Base-by-base conservation (phyloP, 2,329 filamentous ascomycete genomes). In the Aspergillus pseudoglaucus region DNA sequence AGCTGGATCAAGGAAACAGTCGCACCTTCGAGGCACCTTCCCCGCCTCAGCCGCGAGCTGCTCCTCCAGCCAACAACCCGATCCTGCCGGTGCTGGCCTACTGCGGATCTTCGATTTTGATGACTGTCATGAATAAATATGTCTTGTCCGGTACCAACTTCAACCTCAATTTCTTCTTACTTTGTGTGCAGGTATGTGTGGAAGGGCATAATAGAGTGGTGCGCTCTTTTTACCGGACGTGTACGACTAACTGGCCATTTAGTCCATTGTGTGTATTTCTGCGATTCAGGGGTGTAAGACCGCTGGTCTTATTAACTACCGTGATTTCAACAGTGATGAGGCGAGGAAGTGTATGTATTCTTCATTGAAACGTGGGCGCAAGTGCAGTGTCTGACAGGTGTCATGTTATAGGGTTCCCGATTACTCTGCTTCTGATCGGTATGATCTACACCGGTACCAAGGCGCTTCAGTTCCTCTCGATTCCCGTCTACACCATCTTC, bases 121-220 rank as follows among this genome's bases (percentile, higher is more conserved):
- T 98, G 93, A 98, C 93, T 6, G 88, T 96, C n/a, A 93, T 94
- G 69, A 98, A 98, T 76, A 98, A 98, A 78, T 98, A 94, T 69
- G 90, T 96, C 53, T 82, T 98, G 42, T 96, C 89, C 6, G 93
- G 93, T 51, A 79, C 80, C 45, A 81, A 85, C 57, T 98, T 94
- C 81, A 98, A 98, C 73, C 74, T 98, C 62, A 95, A 95, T 73
- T 95, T 97, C 72, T 88, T 98, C 73, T 86, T 96, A 61, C 81
- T 98, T 51, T 85, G 83, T 52, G 80, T 97, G 52, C 93, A 97
- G 84, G 91, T 96, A 81, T 63, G 81, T 64, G 40, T 38, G 14
- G 14, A 33, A 15, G 14, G 14, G n/a, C 12, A 6, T 38, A 6
- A 18, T 38, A 6, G 38, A 40, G 9, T 35, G 32, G 42, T 7